Base-by-base conservation (phyloP, 2,329 filamentous ascomycete species). In the Penicillium freii region DNA sequence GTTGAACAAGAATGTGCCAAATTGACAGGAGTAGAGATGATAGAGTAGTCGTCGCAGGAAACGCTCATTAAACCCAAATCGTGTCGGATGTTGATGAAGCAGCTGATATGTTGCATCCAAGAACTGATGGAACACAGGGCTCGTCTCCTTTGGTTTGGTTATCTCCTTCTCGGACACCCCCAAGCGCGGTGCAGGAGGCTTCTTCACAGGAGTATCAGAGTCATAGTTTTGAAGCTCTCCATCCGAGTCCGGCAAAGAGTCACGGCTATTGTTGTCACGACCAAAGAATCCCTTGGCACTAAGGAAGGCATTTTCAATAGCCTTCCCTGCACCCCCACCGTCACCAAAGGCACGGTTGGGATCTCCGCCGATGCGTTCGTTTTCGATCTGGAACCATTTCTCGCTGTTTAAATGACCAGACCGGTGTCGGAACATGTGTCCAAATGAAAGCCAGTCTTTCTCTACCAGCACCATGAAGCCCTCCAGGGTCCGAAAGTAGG, bases 361-460 rank as follows among this genome's bases (percentile, higher is more conserved):
- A 49, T 77, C 75, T 13, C 89, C 65, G 77, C 90, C 80, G 81
- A 88, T 76, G 82, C 77, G 78, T 73, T 97, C 93, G 66, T 89
- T 92, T 71, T 97, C 91, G 27, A 91, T 84, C 19, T 85, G 82
- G 70, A 99, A 99, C 92, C 92, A 97, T 69, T 95, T 96, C 64
- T 97, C 93, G 63, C 90, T 90, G 69, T 87, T 91, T 54, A 97
- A 77, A 66, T 90, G 89, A 3, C 94, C 94, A 15, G 90, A 90
- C n/a, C 94, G 87, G 67, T 96, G 86, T 54, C 92, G 87, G 76
- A 99, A 99, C 88, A 96, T 97, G 75, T 99, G 93, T 1, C 94
- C 94, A 76, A 97, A 99, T 0, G 93, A 94, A 13, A 99, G 78
- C 91, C 94, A 99, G 71, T 99, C 94, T 73, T 99, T 99, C 75